Conservation (phyloP, 2,329 filamentous ascomycete species). For the Trichoderma semiorbis region DNA sequence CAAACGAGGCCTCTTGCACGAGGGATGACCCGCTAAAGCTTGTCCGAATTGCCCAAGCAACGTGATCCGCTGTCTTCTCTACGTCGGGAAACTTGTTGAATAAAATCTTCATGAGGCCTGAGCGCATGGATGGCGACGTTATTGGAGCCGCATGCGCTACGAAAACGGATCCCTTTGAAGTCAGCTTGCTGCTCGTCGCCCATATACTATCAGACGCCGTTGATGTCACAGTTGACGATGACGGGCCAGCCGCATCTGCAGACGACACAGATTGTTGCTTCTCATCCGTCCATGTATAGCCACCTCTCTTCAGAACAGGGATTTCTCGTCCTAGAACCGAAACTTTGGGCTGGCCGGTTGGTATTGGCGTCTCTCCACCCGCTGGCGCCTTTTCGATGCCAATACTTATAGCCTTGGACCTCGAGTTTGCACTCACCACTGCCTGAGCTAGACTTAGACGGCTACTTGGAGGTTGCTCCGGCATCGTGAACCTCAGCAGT, state of each 20-base stretch:
- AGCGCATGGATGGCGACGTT: conserved; percentile 40
- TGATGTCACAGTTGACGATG: conserved; percentile 21
- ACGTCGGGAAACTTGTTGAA: conserved; percentile 48
- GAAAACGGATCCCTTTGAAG: conserved; percentile 54
- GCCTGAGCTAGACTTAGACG: conserved; percentile 79
- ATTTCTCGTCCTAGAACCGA: conserved; percentile 71
- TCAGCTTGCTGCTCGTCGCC: conserved; percentile 50
- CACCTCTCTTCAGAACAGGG: conserved; percentile 71
- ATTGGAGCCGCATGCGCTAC: conserved; percentile 47
- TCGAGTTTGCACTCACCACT: conserved; percentile 76
- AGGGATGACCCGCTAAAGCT: conserved; percentile 37
- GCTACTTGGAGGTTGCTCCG: conserved; percentile 80
- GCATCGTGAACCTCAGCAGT: conserved; percentile 75
- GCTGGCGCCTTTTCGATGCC: conserved; percentile 64
- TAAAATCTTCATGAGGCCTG: conserved; percentile 44
- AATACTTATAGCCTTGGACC: conserved; percentile 70
- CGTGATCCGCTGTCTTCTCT: conserved; percentile 52
- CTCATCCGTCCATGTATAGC: conserved; percentile 50
- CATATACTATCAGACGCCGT: conserved; percentile 34
- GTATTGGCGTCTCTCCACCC: conserved; percentile 69
- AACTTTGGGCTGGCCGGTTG: conserved; percentile 70
- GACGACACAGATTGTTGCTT: neutral
- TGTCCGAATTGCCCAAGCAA: conserved; percentile 49
- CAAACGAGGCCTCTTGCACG: conserved; percentile 50
- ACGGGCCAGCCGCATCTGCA: neutral